Evolutionary conservation across 2,329 filamentous ascomycete species (phyloP).

Genomic region (Colletotrichum lentis): DNA sequence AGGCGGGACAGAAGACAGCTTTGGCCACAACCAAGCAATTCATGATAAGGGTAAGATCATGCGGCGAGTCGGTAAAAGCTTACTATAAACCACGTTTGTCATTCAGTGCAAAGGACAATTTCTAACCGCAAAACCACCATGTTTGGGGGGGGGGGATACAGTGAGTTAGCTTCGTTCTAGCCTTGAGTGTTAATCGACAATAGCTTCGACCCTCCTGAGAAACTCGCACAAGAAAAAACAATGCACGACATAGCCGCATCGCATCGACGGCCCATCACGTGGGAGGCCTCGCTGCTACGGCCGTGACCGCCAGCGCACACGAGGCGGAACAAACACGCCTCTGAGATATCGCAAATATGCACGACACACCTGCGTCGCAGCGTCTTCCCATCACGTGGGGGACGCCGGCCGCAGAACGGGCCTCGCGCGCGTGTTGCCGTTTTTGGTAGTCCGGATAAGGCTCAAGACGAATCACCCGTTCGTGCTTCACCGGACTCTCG

Average conservation of each 20-base stretch:
- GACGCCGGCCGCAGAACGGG: constrained; percentile 33
- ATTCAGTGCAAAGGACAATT: background rate
- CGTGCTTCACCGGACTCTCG: constrained; percentile 10
- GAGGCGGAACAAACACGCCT: constrained; percentile 26
- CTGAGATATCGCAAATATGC: constrained; percentile 37
- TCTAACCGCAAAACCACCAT: background rate
- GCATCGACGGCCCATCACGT: constrained; percentile 32
- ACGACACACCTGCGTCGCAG: constrained; percentile 37
- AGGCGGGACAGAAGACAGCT: background rate
- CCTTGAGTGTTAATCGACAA: too few species aligned
- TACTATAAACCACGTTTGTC: too few species aligned
- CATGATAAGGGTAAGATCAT: background rate
- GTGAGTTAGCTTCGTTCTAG: background rate
- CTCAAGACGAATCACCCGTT: constrained; percentile 9
- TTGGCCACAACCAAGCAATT: background rate
- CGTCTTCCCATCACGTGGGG: constrained; percentile 28
- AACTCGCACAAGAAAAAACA: background rate
- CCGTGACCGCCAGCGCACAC: background rate
- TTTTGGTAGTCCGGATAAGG: constrained; percentile 25
- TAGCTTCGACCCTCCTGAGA: background rate
- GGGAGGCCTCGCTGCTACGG: constrained; percentile 17
- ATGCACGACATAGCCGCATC: constrained; percentile 34
- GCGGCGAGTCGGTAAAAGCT: too few species aligned
- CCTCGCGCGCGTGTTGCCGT: constrained; percentile 9
- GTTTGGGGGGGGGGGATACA: too few species aligned